A percentile compares a stretch with the other conserved stretches of the same genome.
Evolutionary conservation across 306 rosid species (phyloP).

Genomic region (Vigna radiata): DNA sequence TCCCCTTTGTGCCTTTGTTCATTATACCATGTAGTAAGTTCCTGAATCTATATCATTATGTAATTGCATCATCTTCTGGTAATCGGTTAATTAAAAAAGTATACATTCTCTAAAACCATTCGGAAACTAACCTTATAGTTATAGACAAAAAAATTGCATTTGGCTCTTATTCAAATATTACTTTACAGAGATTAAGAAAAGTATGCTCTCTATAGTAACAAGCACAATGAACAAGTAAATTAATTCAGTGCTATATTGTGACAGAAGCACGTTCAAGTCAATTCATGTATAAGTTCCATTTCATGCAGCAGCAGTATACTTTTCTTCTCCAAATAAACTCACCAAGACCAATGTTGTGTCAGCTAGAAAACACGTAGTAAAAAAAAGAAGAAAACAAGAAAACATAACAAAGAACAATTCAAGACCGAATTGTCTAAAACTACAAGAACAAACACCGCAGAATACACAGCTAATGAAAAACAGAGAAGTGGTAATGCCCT

Average conservation of each 20-base stretch:
- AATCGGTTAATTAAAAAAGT: neutral
- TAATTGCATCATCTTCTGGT: neutral
- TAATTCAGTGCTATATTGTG: neutral
- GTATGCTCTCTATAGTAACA: too few relatives aligned
- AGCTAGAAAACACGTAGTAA: too few relatives aligned
- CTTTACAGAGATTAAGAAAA: too few relatives aligned
- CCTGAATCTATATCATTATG: too few relatives aligned
- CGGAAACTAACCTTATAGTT: neutral
- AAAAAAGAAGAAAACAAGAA: too few relatives aligned
- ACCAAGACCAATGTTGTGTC: too few relatives aligned
- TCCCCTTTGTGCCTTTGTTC: too few relatives aligned
- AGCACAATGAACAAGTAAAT: too few relatives aligned
- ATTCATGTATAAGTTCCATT: neutral
- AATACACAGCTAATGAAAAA: constrained; percentile 10
- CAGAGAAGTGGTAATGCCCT: constrained; percentile 16
- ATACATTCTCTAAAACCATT: neutral
- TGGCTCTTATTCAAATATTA: neutral
- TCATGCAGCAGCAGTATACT: too few relatives aligned
- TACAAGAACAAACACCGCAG: neutral
- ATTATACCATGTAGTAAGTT: too few relatives aligned
- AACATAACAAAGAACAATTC: neutral
- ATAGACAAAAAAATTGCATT: neutral
- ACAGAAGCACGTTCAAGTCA: neutral
- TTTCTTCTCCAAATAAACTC: too few relatives aligned
- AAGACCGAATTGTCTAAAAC: neutral